These are phyloP conservation scores for Colletotrichum tofieldiae DNA, from an alignment of 2,329 filamentous ascomycete genomes.

Conservation along the genomic window DNA sequence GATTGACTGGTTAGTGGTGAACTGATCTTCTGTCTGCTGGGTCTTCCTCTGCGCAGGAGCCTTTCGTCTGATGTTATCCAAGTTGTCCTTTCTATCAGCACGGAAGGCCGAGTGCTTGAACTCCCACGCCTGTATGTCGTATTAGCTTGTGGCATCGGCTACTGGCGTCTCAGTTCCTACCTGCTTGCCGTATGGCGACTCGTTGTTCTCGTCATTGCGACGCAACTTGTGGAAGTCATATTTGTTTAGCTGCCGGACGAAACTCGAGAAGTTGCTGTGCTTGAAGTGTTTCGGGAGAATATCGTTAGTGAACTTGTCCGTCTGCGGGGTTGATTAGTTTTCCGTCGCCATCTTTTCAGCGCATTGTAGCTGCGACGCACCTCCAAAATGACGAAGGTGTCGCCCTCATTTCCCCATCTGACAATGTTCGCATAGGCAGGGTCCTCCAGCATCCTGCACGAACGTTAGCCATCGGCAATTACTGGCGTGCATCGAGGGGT, in stretches of 20 bases:
- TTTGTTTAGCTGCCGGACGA: slow-evolving; percentile 95
- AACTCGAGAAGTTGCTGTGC: slow-evolving; percentile 98
- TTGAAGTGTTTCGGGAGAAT: slow-evolving; percentile 99
- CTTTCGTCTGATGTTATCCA: slow-evolving; percentile 97
- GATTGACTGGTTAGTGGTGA: slow-evolving; percentile 88
- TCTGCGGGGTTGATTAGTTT: slow-evolving; percentile 66
- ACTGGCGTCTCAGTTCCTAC: slow-evolving; percentile 62
- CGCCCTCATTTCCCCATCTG: slow-evolving; percentile 93
- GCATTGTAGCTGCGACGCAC: slow-evolving; percentile 64
- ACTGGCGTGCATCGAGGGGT: slow-evolving; percentile 32
- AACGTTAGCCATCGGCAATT: slow-evolving; percentile 50
- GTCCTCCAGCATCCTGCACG: slow-evolving; percentile 91
- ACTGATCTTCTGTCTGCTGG: slow-evolving; percentile 77
- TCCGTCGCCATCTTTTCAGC: slow-evolving; percentile 1
- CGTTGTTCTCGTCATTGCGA: slow-evolving; percentile 87
- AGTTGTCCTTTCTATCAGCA: slow-evolving; percentile 93
- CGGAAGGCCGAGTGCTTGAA: slow-evolving; percentile 98
- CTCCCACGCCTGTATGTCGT: slow-evolving; percentile 80
- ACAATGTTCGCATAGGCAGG: slow-evolving; percentile 94
- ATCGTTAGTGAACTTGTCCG: slow-evolving; percentile 97
- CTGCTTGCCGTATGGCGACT: slow-evolving; percentile 85
- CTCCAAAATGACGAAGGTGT: slow-evolving; percentile 98
- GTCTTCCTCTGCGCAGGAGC: slow-evolving; percentile 90
- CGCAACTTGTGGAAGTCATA: slow-evolving; percentile 99
- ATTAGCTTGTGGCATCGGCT: slow-evolving; percentile 16